These are phyloP conservation scores for Pistacia atlantica DNA, from an alignment of 345 rosid genomes.

Conservation along the genomic window DNA sequence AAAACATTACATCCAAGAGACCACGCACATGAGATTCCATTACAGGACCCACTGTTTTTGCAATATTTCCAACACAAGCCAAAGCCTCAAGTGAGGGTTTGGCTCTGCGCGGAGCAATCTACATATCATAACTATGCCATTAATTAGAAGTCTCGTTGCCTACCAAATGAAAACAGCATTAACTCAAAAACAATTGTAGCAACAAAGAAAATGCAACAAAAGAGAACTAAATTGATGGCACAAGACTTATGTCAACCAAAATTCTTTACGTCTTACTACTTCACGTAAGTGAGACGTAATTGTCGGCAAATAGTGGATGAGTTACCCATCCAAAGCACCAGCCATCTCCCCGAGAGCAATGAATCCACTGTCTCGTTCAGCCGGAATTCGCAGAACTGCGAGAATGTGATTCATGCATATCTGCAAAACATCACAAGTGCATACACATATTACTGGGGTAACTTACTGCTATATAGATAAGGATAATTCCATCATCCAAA, in stretches of 20 bases:
- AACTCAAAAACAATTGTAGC: slow-evolving; percentile 14
- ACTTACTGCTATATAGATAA: background rate
- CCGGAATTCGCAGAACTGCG: slow-evolving; percentile 75
- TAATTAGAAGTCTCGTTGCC: slow-evolving; percentile 13
- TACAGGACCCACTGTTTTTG: slow-evolving; percentile 87
- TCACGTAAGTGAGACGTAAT: slow-evolving; percentile 88
- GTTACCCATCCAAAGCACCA: slow-evolving; percentile 99
- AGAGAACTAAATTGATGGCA: slow-evolving; percentile 13
- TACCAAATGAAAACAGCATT: slow-evolving; percentile 6
- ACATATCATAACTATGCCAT: slow-evolving; percentile 29
- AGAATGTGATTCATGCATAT: slow-evolving; percentile 97
- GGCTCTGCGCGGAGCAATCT: slow-evolving; percentile 99
- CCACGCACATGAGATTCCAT: slow-evolving; percentile 85
- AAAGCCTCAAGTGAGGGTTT: slow-evolving; percentile 95
- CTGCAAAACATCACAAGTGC: slow-evolving; percentile 45
- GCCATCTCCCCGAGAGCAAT: slow-evolving; percentile 99
- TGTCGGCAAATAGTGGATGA: slow-evolving; percentile 91
- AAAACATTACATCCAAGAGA: slow-evolving; percentile 85
- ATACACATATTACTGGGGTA: background rate
- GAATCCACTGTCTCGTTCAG: slow-evolving; percentile 97
- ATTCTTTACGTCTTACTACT: slow-evolving; percentile 60
- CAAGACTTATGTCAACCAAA: slow-evolving; percentile 1
- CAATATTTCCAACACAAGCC: slow-evolving; percentile 96
- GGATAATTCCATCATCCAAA: slow-evolving; percentile 7
- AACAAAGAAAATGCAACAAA: slow-evolving; percentile 14